Base-by-base conservation (phyloP, 1,139 yeast species). In the Yamadazyma atmosphaerica region DNA sequence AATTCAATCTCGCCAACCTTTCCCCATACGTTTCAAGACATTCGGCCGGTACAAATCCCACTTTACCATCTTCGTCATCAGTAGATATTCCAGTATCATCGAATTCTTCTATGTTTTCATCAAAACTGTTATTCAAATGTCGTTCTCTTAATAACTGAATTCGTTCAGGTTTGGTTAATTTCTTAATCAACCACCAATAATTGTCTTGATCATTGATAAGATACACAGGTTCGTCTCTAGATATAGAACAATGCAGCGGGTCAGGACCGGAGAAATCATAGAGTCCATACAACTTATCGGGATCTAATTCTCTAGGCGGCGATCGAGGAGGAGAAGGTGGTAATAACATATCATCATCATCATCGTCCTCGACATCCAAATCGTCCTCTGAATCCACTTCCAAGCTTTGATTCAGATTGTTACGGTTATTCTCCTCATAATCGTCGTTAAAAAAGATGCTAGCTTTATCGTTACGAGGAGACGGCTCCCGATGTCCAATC, bases 41-140 rank as follows among this genome's bases (percentile, higher is more conserved):
- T 60, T 92, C 98, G 1, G 98, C 98, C 1, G 98, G 98, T 1
- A 95, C 94, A 65, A 90, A 94, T 3, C 98, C 98, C 38, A 89
- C 76, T 53, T 79, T 79, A 1, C 74, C 61, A 52, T 77, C 81
- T 57, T 84, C 88, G n/a, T 60, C 69, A 36, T 65, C 72, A 11
- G 60, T 46, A 9, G 40, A 35, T 3, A 54, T 42, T n/a, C 56
- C 59, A 2, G 33, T 40, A 3, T 41, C 43, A 30, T 35, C 33
- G n/a, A 31, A 36, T 5, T 35, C 40, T 18, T 48, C 52, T 16
- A 26, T 12, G 3, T 32, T 9, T 16, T 32, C 34, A 29, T 34
- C 44, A 17, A 25, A 39, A 37, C 49, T 46, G 19, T 35, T 27
- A 32, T 47, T 49, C 16, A 43, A 27, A 26, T 32, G 31, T 11